Base-by-base conservation (phyloP, 441 rosid genomes). In the Brassica hybrid region DNA sequence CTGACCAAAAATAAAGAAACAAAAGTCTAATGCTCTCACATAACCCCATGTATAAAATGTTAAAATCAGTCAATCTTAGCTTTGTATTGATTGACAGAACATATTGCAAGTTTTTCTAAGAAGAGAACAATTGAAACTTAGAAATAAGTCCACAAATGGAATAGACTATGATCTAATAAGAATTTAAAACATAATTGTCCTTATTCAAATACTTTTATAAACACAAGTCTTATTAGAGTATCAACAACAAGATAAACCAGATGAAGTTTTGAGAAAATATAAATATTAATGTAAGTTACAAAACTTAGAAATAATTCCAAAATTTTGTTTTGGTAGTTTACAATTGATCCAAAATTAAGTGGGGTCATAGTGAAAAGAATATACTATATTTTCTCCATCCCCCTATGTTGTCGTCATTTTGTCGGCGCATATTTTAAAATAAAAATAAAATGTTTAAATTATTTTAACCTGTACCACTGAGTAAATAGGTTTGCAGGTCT, bases 361-460 rank as follows among this genome's bases (percentile, higher is more conserved):
- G 71, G 74, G 79, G 75, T 63, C 75, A 52, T 62, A 76, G 16
- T 63, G 71, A 32, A 77, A 70, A 54, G 12, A 71, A 71, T 54
- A 64, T 19, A 19, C 21, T 19, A 19, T 34, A 27, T 38, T 56
- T 56, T 70, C 6, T 64, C 17, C 10, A 52, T 27, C 30, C 7
- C 58, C 13, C 19, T 63, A 1, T 69, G 69, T 50, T 67, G 72
- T 68, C 68, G 36, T 27, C 52, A 2, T 65, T 65, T 77, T 73
- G 78, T 78, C 76, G 77, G 65, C 60, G 19, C 36, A 12, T 48
- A n/a, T 0, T 13, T 36, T 19, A 17, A 54, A 16, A 17, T 18
- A 56, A 6, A 8, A 7, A 54, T 23, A 11, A 48, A 27, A 21
- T 21, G 32, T 27, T 5, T 27, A 27, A 27, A 27, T 6, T 17